Percentiles rank a stretch among this genome's conserved stretches.
Evolutionary conservation across 1,284 basidiomycete species (phyloP).

Genomic region (Rhodotorula sp.): DNA sequence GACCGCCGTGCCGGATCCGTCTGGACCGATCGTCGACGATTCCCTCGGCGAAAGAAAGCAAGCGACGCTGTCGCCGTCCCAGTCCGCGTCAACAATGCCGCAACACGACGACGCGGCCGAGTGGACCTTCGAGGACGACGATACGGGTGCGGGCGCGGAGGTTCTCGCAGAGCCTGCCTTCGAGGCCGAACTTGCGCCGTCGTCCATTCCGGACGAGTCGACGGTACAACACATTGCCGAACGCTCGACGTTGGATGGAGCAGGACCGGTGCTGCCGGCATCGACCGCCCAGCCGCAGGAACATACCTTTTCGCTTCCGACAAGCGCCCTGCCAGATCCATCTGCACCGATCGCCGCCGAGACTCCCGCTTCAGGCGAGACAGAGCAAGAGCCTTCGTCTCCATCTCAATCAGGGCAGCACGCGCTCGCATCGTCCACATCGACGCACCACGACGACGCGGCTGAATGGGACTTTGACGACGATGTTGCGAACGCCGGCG

Average conservation of each 20-base stretch:
- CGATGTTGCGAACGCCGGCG: not conserved
- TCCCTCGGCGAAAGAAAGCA: not conserved
- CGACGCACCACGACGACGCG: not conserved
- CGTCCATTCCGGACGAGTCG: not conserved
- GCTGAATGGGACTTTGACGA: no score
- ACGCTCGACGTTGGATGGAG: not conserved
- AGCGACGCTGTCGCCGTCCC: no score
- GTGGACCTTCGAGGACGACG: not conserved
- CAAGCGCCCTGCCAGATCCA: not conserved
- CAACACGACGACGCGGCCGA: not conserved
- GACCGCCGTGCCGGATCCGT: not conserved
- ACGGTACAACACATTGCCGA: not conserved
- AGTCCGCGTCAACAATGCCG: not conserved
- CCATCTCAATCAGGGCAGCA: not conserved
- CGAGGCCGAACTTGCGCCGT: not conserved
- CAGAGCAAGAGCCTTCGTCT: no score
- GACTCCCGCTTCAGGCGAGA: constrained; percentile 1
- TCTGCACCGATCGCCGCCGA: no score
- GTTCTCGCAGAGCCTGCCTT: not conserved
- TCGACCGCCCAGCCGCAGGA: not conserved
- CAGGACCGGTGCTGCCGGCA: not conserved
- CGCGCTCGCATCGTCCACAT: not conserved
- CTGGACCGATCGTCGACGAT: not conserved
- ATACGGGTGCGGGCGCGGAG: not conserved
- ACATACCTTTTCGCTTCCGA: constrained; percentile 8